A percentile compares a stretch with the other conserved stretches of the same genome.
Evolutionary conservation across 2,329 filamentous ascomycete species (phyloP).

Genomic region (Colletotrichum sojae): DNA sequence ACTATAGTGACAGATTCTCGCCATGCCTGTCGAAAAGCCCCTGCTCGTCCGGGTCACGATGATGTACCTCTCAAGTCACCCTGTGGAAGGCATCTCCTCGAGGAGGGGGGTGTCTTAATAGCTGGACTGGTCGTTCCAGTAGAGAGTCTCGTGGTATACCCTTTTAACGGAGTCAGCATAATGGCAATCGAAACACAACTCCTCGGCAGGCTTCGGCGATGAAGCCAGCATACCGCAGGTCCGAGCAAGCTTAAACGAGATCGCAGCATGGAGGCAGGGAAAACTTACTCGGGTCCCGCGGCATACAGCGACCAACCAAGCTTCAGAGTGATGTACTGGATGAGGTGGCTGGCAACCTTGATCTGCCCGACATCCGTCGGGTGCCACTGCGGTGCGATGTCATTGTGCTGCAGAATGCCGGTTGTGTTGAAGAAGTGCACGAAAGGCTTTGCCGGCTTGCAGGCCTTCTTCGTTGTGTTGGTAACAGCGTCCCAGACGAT

Average conservation of each 20-base stretch:
- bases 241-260: constrained; percentile 10
- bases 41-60: not conserved
- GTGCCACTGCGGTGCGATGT: constrained; percentile 71
- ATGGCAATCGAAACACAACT: not conserved
- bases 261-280: constrained; percentile 45
- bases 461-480: constrained; percentile 51
- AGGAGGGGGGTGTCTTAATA: constrained; percentile 51
- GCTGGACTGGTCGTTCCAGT: constrained; percentile 65
- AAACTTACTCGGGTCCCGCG: constrained; percentile 66
- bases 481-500: constrained; percentile 56
- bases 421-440: constrained; percentile 74
- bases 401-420: constrained; percentile 73
- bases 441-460: constrained; percentile 57
- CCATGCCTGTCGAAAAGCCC: constrained; percentile 19
- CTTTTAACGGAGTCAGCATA: constrained; percentile 42
- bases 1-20: constrained; percentile 34
- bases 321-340: constrained; percentile 69
- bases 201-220: not conserved
- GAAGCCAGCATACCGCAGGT: constrained; percentile 22
- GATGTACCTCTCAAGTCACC: constrained; percentile 11
- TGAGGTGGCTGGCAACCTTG: constrained; percentile 72
- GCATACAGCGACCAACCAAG: constrained; percentile 70
- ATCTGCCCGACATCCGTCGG: constrained; percentile 73
- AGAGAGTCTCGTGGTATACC: constrained; percentile 61
- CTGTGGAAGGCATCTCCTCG: constrained; percentile 7